A percentile compares a stretch with the other conserved stretches of the same genome.
These are phyloP conservation scores for Neurospora sp. DNA, from an alignment of 495 filamentous ascomycete genomes.

Conservation along the genomic window DNA sequence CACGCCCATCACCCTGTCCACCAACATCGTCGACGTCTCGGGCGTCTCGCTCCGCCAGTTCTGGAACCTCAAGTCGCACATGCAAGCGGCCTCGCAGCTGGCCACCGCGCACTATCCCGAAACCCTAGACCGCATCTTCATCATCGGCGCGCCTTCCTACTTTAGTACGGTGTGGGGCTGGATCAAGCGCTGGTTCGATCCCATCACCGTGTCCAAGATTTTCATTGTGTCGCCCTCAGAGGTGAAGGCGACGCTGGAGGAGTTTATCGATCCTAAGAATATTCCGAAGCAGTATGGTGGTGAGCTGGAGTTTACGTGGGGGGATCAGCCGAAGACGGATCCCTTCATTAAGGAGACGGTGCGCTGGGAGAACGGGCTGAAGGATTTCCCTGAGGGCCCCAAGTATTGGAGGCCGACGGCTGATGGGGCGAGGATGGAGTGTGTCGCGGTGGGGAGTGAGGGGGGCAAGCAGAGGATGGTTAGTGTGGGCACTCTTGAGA, in stretches of 20 bases:
- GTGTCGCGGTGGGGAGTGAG: conserved; percentile 34
- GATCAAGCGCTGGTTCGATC: conserved; percentile 95
- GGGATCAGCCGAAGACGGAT: conserved; percentile 61
- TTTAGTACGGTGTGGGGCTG: conserved; percentile 92
- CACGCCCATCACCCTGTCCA: conserved; percentile 67
- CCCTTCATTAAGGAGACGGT: conserved; percentile 43
- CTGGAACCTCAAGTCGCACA: conserved; percentile 83
- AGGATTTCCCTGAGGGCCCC: conserved; percentile 38
- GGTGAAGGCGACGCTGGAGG: conserved; percentile 59
- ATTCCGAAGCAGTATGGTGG: conserved; percentile 83
- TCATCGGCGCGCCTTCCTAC: conserved; percentile 82
- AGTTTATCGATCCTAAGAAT: conserved; percentile 70
- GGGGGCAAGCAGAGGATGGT: conserved; percentile 25
- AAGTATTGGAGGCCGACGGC: conserved; percentile 37
- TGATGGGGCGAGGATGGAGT: conserved; percentile 31
- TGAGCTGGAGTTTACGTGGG: conserved; percentile 69
- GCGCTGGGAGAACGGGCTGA: conserved; percentile 34
- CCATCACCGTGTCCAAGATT: conserved; percentile 85
- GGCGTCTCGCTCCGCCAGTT: conserved; percentile 81
- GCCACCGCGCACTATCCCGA: conserved; percentile 92
- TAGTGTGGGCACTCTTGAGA: conserved; percentile 27
- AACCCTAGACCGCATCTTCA: conserved; percentile 78
- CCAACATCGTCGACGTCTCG: conserved; percentile 83
- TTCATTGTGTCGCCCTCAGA: conserved; percentile 51
- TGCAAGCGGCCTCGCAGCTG: conserved; percentile 78